Conservation (phyloP, 352 stramenopile genomes). For the Phytophthora chlamydospora region DNA sequence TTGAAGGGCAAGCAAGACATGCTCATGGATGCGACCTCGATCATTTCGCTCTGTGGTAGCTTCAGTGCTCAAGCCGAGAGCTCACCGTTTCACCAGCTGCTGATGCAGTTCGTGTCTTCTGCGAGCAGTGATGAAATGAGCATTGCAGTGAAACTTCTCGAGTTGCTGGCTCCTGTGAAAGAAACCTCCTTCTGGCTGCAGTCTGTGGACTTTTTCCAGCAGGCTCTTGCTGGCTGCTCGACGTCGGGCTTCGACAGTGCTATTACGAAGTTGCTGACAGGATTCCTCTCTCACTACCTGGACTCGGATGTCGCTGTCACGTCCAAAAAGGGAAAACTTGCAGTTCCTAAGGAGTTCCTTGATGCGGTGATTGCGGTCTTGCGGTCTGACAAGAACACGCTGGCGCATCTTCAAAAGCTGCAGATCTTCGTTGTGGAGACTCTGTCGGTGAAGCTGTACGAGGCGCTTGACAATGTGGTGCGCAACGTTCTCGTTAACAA, state of each 20-base stretch:
- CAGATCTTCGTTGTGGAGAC: slow-evolving; percentile 50
- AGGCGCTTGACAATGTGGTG: slow-evolving; percentile 52
- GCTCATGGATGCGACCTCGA: slow-evolving; percentile 68
- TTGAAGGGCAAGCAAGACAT: slow-evolving; percentile 77
- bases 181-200: slow-evolving; percentile 62
- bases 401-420: slow-evolving; percentile 42
- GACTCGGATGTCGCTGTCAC: slow-evolving; percentile 37
- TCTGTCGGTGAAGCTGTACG: slow-evolving; percentile 51
- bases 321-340: slow-evolving; percentile 31
- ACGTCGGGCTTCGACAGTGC: slow-evolving; percentile 2
- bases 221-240: slow-evolving; percentile 43
- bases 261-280: slow-evolving; percentile 43
- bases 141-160: slow-evolving; percentile 64
- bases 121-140: slow-evolving; percentile 47
- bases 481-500: slow-evolving; percentile 55
- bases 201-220: slow-evolving; percentile 68
- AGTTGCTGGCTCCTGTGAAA: slow-evolving; percentile 64
- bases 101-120: slow-evolving; percentile 59
- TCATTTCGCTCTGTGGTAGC: slow-evolving; percentile 56
- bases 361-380: slow-evolving; percentile 58
- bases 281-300: slow-evolving; percentile 68
- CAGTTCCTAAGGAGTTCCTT: slow-evolving; percentile 63
- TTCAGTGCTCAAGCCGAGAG: slow-evolving; percentile 42
- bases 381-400: slow-evolving; percentile 39
- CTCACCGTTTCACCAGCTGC: slow-evolving; percentile 47